Evolutionary conservation across 129 eudicot genomes (phyloP), one percentile per base, ranked within the genome.

Genomic region (Saussurea involucrata): DNA sequence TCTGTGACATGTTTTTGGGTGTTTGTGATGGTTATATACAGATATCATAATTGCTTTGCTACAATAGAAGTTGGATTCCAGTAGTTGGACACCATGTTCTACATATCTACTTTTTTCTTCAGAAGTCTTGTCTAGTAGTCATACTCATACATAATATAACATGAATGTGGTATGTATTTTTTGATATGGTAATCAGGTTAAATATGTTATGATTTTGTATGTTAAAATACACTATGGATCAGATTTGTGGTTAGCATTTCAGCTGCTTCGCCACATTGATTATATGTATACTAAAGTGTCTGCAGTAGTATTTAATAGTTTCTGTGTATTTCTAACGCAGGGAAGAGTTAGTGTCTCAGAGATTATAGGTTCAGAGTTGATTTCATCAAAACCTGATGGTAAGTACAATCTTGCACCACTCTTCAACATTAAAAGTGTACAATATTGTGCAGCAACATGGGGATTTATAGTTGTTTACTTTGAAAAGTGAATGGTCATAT

Each of bases 321-420:
- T 24, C 61, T n/a, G 34, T 15, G 10, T 37, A 5, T 58, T 74
- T 68, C 28, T 53, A 33, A 44, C 73, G 76, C 87, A 90, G 96
- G 87, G 90, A 70, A 86, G 85, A 81, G 78, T 90, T 57, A 86
- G 86, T 72, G 96, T 90, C 63, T 88, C 89, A 37, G 90, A 90
- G 65, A 88, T 90, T 36, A 83, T 86, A 53, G 88, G 86, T 40
- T 78, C 90, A 33, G 96, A 90, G 81, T 22, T 75, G 61, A 82
- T 82, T 67, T 83, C 89, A 58, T 84, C 96, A 82, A 90, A 90
- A 84, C 65, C 78, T 80, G 90, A 88, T 27, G 90, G 96, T 90
- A 77, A 64, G 79, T 75, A 46, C 28, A 80, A 75, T 15, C 34
- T 63, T 58, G 11, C 66, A 24, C 25, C 61, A 12, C 9, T 18